phyloP scores from a whole-genome alignment of 768 basidiomycete species.

The Panus rudis region DNA sequence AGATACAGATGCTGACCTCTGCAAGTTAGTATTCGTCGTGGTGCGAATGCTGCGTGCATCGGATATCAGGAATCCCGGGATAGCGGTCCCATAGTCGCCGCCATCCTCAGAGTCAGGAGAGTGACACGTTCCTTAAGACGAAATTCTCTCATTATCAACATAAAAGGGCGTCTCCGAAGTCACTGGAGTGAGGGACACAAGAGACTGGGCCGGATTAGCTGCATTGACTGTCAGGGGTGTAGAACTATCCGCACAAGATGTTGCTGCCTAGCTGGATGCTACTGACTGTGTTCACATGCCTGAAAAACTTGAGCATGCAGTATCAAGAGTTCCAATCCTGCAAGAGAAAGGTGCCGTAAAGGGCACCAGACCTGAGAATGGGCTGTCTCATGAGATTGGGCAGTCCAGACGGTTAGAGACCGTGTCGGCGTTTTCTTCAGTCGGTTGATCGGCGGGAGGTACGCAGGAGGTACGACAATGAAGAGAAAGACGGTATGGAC shows the following conservation, averaged over 20 bases:
- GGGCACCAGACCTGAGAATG: too few species aligned
- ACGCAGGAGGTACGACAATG: too few species aligned
- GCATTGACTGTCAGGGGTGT: constrained; percentile 47
- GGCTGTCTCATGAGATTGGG: too few species aligned
- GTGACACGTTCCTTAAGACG: constrained; percentile 43
- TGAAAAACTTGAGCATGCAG: too few species aligned
- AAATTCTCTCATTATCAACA: constrained; percentile 54
- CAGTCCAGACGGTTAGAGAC: too few species aligned
- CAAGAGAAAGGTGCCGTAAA: too few species aligned
- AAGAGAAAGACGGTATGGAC: too few species aligned
- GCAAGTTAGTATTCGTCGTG: constrained; percentile 50
- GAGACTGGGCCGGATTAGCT: constrained; percentile 64
- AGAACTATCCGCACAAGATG: constrained; percentile 49
- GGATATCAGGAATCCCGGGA: constrained; percentile 84
- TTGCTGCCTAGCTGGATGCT: too few species aligned
- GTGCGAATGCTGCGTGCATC: constrained; percentile 86
- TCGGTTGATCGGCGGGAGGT: too few species aligned
- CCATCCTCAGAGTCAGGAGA: constrained; percentile 54
- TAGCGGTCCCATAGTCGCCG: constrained; percentile 62
- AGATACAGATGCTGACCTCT: constrained; percentile 77
- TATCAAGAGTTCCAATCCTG: too few species aligned
- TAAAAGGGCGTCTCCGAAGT: constrained; percentile 74
- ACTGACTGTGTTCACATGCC: too few species aligned
- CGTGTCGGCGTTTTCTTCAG: too few species aligned
- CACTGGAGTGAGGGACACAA: constrained; percentile 81